These are phyloP conservation scores for Boletus pseudopeckii DNA, from an alignment of 768 basidiomycete genomes.

Conservation along the genomic window DNA sequence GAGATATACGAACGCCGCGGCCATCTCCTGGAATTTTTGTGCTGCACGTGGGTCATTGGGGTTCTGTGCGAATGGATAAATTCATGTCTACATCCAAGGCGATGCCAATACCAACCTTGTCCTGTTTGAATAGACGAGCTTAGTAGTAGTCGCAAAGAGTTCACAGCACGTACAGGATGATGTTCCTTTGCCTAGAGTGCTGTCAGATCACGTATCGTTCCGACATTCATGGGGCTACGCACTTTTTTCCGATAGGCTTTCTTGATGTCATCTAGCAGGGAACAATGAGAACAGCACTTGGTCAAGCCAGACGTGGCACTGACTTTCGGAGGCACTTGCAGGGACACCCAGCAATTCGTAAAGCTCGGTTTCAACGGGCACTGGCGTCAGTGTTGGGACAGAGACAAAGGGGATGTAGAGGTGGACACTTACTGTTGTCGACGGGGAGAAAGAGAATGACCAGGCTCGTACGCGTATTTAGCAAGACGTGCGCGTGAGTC, in stretches of 20 bases:
- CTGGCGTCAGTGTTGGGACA: constrained; percentile 31
- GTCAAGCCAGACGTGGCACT: constrained; percentile 10
- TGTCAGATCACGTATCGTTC: constrained; percentile 10
- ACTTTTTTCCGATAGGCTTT: constrained; percentile 94
- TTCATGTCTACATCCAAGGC: background rate
- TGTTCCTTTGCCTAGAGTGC: constrained; percentile 74
- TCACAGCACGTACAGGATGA: constrained; percentile 64
- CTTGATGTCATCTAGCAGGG: constrained; percentile 73
- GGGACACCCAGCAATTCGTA: constrained; percentile 84
- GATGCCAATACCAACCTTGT: constrained; percentile 49
- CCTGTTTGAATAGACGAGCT: constrained; percentile 39
- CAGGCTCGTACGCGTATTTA: constrained; percentile 23
- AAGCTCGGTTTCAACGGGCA: constrained; percentile 74
- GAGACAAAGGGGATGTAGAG: background rate
- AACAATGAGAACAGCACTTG: constrained; percentile 7
- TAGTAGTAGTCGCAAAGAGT: background rate
- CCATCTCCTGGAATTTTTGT: constrained; percentile 85
- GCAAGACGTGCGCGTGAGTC: constrained; percentile 24
- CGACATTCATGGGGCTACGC: constrained; percentile 18
- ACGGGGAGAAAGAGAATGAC: constrained; percentile 4
- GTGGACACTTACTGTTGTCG: constrained; percentile 27
- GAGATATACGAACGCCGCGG: constrained; percentile 64
- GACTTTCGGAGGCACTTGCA: constrained; percentile 70
- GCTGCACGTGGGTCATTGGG: constrained; percentile 83
- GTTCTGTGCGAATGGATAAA: constrained; percentile 48